These are phyloP conservation scores for Tolypocladium endophyticum DNA, from an alignment of 2,329 filamentous ascomycete species.

Conservation along the genomic window DNA sequence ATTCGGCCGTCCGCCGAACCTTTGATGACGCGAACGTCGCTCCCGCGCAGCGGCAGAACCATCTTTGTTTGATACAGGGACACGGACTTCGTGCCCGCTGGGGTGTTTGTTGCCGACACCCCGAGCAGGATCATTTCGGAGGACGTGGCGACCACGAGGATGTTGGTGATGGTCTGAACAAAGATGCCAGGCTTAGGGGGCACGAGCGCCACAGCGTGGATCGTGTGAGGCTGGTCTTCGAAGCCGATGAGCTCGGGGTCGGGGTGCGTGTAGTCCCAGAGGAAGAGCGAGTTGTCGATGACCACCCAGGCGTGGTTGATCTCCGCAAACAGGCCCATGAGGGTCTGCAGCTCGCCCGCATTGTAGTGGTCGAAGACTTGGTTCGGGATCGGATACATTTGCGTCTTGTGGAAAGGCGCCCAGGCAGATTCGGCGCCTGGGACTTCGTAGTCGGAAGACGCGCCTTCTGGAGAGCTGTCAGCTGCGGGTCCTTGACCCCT, in stretches of 20 bases:
- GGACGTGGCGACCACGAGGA: constrained; percentile 81
- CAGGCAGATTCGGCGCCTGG: constrained; percentile 57
- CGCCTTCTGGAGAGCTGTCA: constrained; percentile 56
- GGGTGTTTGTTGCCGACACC: constrained; percentile 56
- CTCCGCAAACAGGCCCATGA: constrained; percentile 91
- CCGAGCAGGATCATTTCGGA: constrained; percentile 81
- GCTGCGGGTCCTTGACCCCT: constrained; percentile 3
- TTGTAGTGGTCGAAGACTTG: constrained; percentile 91
- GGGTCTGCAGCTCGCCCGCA: constrained; percentile 72
- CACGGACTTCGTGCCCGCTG: constrained; percentile 61
- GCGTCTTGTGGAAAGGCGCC: constrained; percentile 81
- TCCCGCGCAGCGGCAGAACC: constrained; percentile 63
- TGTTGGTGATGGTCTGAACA: constrained; percentile 70
- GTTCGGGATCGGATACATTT: constrained; percentile 84
- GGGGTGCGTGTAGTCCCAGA: constrained; percentile 96
- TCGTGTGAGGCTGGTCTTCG: constrained; percentile 79
- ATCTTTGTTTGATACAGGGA: constrained; percentile 84
- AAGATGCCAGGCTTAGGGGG: constrained; percentile 82
- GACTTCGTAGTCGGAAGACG: constrained; percentile 86
- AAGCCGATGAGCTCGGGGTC: constrained; percentile 86
- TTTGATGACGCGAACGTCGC: constrained; percentile 67
- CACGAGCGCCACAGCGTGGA: constrained; percentile 83
- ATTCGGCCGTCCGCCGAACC: constrained; percentile 81
- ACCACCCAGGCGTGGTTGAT: constrained; percentile 92
- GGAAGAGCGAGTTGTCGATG: constrained; percentile 89